Base-by-base conservation (phyloP, 139 green algal genomes). In the Chlorella sp. region DNA sequence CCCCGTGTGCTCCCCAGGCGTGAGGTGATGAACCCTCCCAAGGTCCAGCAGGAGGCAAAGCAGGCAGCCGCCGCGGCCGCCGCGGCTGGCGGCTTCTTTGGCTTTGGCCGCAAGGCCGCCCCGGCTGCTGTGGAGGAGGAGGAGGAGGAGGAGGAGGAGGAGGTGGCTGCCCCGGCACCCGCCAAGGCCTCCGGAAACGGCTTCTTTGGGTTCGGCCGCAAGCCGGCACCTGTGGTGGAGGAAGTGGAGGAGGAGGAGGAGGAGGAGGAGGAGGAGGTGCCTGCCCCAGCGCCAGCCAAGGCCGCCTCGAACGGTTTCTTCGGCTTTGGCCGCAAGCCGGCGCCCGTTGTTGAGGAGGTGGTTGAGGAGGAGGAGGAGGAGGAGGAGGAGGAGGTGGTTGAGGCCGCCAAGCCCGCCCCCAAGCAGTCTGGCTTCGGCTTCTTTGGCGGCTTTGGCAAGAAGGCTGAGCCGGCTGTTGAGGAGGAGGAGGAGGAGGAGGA, bases 191-290 rank as follows among this genome's bases (percentile, higher is more conserved):
- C 84, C 60, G 86, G n/a, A 57, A 57, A 5, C 39, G 85, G 77
- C 42, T n/a, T 92, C 36, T 92, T 92, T 84, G 89, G 88, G 39
- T 61, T 83, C 30, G 78, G 83, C 9, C 42, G 83, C 83, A 90
- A 83, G 87, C 76, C 28, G 30, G 39, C 69, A 42, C 24, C 83
- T 11, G 64, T 36, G 61, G 64, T 71, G 64, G 64, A n/a, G n/a
- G 78, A n/a, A n/a, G 88, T 42, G 48, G 91, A 93, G 87, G 82
- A 89, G 88, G 91, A 88, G 37, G 89, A 85, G 69, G 91, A 93
- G 39, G 84, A 88, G 68, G 78, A 89, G 84, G 91, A 91, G 40
- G 86, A 89, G 78, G 90, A 92, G 86, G 90, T 78, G 42, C 60
- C 78, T 1, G 86, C 68, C 15, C 36, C 36, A 14, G 79, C 60